A percentile compares a stretch with the other conserved stretches of the same genome.
phyloP scores from a whole-genome alignment of 1,284 basidiomycete species.

The Rhodofomes roseus region DNA sequence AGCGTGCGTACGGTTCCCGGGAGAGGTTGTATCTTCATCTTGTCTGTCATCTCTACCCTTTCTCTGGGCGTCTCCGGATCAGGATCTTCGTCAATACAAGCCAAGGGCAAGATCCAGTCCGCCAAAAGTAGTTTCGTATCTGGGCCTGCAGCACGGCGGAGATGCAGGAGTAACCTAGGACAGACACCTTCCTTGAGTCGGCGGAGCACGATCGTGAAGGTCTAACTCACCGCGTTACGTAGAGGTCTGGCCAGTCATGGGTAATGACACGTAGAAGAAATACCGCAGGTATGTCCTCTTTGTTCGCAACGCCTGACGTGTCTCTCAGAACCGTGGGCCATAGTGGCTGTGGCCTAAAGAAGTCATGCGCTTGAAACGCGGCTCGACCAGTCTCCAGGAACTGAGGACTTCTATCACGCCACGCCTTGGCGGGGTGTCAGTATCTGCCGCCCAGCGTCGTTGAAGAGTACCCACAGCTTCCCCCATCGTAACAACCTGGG shows the following conservation, averaged over 20 bases:
- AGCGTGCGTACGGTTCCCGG: constrained; percentile 24
- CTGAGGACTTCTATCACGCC: constrained; percentile 59
- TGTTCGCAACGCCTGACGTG: neutral
- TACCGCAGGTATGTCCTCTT: constrained; percentile 38
- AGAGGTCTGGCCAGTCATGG: constrained; percentile 72
- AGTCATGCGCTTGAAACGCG: constrained; percentile 68
- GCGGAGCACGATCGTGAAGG: neutral
- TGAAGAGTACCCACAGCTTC: constrained; percentile 35
- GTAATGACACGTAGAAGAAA: constrained; percentile 67
- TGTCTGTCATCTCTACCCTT: constrained; percentile 30
- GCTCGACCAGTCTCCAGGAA: constrained; percentile 55
- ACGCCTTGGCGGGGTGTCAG: constrained; percentile 35
- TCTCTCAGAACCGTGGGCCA: constrained; percentile 11
- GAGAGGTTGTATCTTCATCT: constrained; percentile 24
- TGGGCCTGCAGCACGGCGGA: constrained; percentile 30
- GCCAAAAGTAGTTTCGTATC: constrained; percentile 62
- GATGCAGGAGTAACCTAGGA: constrained; percentile 31
- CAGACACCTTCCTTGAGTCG: too few species aligned
- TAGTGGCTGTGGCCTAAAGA: constrained; percentile 60
- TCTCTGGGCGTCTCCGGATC: constrained; percentile 7
- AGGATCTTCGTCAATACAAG: constrained; percentile 49
- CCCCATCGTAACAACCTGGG: constrained; percentile 59
- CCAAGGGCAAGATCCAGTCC: constrained; percentile 65
- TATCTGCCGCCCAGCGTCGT: neutral
- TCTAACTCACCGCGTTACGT: constrained; percentile 34